Evolutionary conservation across 176 grass and related monocot genomes (phyloP), one percentile per base, ranked within the genome.

Genomic region (Ampelocalamus luodianensis): DNA sequence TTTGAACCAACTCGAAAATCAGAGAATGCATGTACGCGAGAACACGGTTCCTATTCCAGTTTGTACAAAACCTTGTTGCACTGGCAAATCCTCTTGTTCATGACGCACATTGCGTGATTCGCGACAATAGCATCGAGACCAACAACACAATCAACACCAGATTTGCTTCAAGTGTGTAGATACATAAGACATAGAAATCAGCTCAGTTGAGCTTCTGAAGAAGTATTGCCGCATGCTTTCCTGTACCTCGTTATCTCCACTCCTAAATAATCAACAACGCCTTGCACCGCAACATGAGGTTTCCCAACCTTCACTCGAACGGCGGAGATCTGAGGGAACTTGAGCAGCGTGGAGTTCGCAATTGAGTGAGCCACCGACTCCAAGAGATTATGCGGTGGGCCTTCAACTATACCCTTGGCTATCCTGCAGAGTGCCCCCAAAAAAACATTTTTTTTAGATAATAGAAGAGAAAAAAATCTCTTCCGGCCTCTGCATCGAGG

Each of bases 301-400:
- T 97, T 97, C 12, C 72, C 87, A 20, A 97, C 89, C 89, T 93
- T 91, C 58, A 97, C 95, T 26, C 92, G 74, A 26, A 97, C 91
- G 0, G 92, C 87, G 23, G 90, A 93, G 81, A 95, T 93, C 71
- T 90, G 87, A 78, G 89, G 89, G 84, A 88, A 90, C 62, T 93
- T 73, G 65, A 93, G 82, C 40, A 95, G 72, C 1, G 87, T 93
- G 10, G 85, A 67, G 48, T 77, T 90, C 68, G 90, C 95, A 68
- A 97, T 95, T 23, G 90, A 74, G 40, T 98, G 93, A 68, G 93
- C 93, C 60, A 98, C 95, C 0, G 95, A 95, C 50, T 98, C 95
- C 48, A 98, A 17, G 51, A 98, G 93, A 83, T 95, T 93, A 16
- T 83, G 87, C 3, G 95, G 83, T 4, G 76, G 58, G 20, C 95